Base-by-base conservation (phyloP, 2,329 filamentous ascomycete genomes). In the Didymella pinodella region DNA sequence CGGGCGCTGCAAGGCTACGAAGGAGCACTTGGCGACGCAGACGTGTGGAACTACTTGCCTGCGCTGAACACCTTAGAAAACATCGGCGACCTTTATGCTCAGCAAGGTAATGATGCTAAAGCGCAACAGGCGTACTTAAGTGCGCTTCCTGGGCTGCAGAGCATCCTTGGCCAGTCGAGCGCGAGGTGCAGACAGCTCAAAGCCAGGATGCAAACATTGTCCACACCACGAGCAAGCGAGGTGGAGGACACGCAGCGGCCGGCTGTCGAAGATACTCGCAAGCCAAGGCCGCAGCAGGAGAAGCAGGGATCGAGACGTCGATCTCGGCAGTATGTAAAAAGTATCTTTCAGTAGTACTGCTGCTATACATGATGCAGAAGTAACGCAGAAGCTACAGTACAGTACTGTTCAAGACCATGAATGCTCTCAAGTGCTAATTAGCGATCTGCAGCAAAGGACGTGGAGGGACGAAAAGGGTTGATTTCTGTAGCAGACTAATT, bases 41-140 rank as follows among this genome's bases (percentile, higher is more conserved):
- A 2, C 7, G 44, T 46, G 3, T 28, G 16, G 22, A 14, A 31
- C 16, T 46, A 46, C 44, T 18, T 31, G 8, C 44, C 44, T 31
- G 44, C 28, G 20, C 26, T 46, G 16, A 32, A 29, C 44, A 46
- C 44, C 3, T 32, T 46, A 46, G 26, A 46, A 28, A 31, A 31
- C 44, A 18, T 46, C 16, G 44, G 59, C 43, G 18, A 40, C 47
- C 50, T 62, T 31, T 62, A 58, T 44, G 25, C 18, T 26, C n/a
- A 46, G 34, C 55, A 56, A 55, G 51, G 26, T 5, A 47, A 62
- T 29, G 45, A 26, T 11, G 34, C 55, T 8, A 51, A 62, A 49
- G 59, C 59, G 20, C 28, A 41, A 46, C 45, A 32, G 32, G 45
- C 49, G 50, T 62, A 55, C 32, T 41, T 51, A 48, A 62, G 49